phyloP scores from a whole-genome alignment of 176 grass and related monocot species.

The Ensete glaucum region DNA sequence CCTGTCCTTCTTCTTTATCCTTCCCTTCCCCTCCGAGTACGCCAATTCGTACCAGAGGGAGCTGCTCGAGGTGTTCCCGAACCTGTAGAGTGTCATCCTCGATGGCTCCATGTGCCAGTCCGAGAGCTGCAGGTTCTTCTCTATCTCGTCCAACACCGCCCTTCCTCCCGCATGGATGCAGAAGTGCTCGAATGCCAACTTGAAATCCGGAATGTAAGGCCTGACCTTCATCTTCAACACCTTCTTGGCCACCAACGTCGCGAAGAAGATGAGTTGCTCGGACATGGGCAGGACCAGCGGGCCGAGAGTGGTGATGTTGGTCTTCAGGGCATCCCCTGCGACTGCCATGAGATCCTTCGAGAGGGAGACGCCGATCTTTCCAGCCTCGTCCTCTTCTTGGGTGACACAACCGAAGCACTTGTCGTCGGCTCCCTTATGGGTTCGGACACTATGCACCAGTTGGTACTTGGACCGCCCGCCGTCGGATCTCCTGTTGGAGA shows the following conservation, averaged over 20 bases:
- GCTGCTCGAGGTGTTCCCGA: conserved; percentile 36
- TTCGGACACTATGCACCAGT: not conserved
- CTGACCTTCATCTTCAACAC: conserved; percentile 9
- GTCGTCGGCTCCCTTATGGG: conserved; percentile 7
- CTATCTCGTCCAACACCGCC: conserved; percentile 30
- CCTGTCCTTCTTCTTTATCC: conserved; percentile 24
- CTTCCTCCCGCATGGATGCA: conserved; percentile 33
- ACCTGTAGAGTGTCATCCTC: conserved; percentile 29
- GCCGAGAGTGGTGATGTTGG: conserved; percentile 7
- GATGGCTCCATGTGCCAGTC: conserved; percentile 32
- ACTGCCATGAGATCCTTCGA: conserved; percentile 12
- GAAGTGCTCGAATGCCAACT: conserved; percentile 38
- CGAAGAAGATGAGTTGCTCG: conserved; percentile 7
- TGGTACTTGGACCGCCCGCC: not conserved
- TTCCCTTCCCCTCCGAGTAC: conserved; percentile 29
- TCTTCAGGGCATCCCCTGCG: conserved; percentile 9
- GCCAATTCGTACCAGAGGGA: conserved; percentile 38
- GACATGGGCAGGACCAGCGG: conserved; percentile 1
- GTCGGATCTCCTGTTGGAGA: conserved; percentile 9
- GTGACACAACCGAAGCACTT: conserved; percentile 11
- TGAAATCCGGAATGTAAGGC: conserved; percentile 38
- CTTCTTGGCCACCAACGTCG: conserved; percentile 2
- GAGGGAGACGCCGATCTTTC: not conserved
- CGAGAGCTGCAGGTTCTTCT: conserved; percentile 29
- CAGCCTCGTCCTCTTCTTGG: not conserved